A percentile compares a stretch with the other conserved stretches of the same genome.
Conservation (phyloP, 169 alveolate genomes). For the Cystoisospora suis region DNA sequence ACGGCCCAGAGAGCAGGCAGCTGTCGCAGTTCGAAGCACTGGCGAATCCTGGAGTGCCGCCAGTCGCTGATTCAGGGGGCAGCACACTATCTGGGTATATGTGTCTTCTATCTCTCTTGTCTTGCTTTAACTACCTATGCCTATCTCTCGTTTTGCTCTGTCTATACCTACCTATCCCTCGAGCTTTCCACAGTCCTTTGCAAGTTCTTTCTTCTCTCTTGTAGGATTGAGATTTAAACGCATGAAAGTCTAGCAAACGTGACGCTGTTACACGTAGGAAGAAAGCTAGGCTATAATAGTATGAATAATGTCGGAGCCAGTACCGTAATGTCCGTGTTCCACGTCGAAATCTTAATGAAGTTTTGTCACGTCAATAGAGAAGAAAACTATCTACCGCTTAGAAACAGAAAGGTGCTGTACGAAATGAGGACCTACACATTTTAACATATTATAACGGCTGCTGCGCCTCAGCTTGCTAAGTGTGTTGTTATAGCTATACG, state of each 20-base stretch:
- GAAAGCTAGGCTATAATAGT: constrained; percentile 67
- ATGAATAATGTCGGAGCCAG: constrained; percentile 67
- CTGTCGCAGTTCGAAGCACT: too few species aligned
- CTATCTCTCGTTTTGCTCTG: too few species aligned
- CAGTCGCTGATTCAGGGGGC: too few species aligned
- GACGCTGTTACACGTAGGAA: constrained; percentile 58
- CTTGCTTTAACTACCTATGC: too few species aligned
- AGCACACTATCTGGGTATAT: too few species aligned
- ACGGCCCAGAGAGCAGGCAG: too few species aligned
- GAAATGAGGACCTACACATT: constrained; percentile 67
- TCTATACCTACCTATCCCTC: too few species aligned
- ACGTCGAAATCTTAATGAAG: constrained; percentile 47
- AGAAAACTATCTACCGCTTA: constrained; percentile 24
- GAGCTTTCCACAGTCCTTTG: background rate
- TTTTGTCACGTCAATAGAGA: constrained; percentile 19
- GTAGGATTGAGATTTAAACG: constrained; percentile 50
- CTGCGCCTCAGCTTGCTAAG: constrained; percentile 63
- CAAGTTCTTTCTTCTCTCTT: background rate
- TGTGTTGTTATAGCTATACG: constrained; percentile 61
- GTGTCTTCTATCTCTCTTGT: too few species aligned
- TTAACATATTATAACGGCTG: constrained; percentile 37
- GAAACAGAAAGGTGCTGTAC: constrained; percentile 61
- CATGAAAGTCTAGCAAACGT: constrained; percentile 56
- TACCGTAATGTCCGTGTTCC: constrained; percentile 54
- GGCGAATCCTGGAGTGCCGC: too few species aligned